Base-by-base conservation (phyloP, 108 stramenopile species). In the Skeletonema potamos region DNA sequence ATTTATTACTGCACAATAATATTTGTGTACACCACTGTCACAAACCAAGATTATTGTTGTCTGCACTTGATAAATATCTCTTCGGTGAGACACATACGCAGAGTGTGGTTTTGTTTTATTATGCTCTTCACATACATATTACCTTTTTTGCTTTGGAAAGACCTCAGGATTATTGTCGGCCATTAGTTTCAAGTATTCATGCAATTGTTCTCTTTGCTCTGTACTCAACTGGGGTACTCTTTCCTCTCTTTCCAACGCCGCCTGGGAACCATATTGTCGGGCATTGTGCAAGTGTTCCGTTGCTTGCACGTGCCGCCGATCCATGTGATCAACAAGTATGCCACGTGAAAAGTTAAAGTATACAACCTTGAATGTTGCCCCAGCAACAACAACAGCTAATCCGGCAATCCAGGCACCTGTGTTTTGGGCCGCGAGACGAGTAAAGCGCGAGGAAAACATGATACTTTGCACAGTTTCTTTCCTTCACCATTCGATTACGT, bases 261-360 rank as follows among this genome's bases (percentile, higher is more conserved):
- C 77, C 72, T 68, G 74, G 22, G 61, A 37, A 28, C 84, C 89
- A 69, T 85, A 90, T 46, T 87, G 67, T 30, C 77, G 57, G 6
- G 86, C 82, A n/a, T 86, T 84, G 24, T 74, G 70, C 51, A 85
- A 74, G 62, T 90, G 81, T 60, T 82, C 83, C 11, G 85, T 86
- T 13, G 89, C 89, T 43, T 72, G 62, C 0, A 82, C n/a, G 61
- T 90, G 89, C 8, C 74, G 48, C 28, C 58, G 66, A 22, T 84
- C 76, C 70, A 84, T 87, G 56, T 80, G 67, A 1, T 90, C 83
- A 1, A 87, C 77, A 56, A 90, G 29, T 17, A 87, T 22, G 18
- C 76, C 80, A 12, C 89, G 78, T 15, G 86, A 87, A 58, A 83
- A 84, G 54, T 84, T 68, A 61, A 90, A 90, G 51, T 90, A 90